Conservation (phyloP, 2,329 filamentous ascomycete species). For the Arthrobotrys iridis region DNA sequence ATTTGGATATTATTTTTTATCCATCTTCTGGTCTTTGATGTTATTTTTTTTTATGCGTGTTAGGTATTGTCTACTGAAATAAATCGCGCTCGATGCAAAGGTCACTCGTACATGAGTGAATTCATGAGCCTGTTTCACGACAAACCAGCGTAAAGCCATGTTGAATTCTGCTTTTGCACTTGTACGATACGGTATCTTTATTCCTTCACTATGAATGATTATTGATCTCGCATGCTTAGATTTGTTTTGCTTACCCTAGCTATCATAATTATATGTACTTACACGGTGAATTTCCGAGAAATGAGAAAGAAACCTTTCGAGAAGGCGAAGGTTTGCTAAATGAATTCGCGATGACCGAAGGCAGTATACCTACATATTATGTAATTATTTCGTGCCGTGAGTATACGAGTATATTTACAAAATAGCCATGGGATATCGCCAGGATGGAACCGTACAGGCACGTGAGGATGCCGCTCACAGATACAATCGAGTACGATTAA, state of each 20-base stretch:
- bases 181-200: constrained; percentile 33
- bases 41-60: neutral
- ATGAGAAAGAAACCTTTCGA: no score
- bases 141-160: neutral
- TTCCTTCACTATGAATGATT: neutral
- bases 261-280: neutral
- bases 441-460: no score
- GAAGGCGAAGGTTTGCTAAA: no score
- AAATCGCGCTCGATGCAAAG: neutral
- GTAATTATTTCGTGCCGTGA: no score
- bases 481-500: no score
- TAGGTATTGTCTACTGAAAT: neutral
- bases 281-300: constrained; percentile 3
- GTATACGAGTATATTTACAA: no score
- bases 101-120: neutral
- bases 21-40: neutral
- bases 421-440: no score
- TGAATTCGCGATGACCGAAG: no score
- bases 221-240: neutral
- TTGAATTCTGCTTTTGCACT: neutral
- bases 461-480: no score
- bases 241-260: constrained; percentile 7
- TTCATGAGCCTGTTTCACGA: neutral
- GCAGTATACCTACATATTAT: no score
- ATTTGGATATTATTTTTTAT: constrained; percentile 10